Percentiles rank a stretch among this genome's conserved stretches.
These are phyloP conservation scores for Boletus vermiculosoides DNA, from an alignment of 768 basidiomycete genomes.

Conservation along the genomic window DNA sequence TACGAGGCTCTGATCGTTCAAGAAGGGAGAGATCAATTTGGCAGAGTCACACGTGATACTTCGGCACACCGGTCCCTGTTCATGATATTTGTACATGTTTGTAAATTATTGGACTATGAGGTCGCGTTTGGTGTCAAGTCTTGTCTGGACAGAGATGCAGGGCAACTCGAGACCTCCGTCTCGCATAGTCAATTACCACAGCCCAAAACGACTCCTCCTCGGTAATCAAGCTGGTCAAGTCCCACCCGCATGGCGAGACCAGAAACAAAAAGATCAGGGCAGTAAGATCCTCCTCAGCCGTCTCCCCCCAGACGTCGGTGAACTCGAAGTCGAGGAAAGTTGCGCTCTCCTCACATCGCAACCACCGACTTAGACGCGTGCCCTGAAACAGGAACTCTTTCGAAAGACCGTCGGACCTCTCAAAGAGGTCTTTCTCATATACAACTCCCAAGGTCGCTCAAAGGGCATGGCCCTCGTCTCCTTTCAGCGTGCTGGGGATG, in stretches of 20 bases:
- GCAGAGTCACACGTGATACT: slow-evolving; percentile 7
- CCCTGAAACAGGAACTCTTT: slow-evolving; percentile 62
- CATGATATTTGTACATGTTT: slow-evolving; percentile 4
- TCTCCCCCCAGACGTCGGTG: slow-evolving; percentile 66
- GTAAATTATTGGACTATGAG: neutral
- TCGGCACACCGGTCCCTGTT: neutral
- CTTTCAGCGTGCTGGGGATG: slow-evolving; percentile 65
- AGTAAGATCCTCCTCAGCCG: slow-evolving; percentile 69
- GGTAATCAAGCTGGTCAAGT: slow-evolving; percentile 56
- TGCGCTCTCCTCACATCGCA: neutral
- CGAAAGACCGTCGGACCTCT: slow-evolving; percentile 74
- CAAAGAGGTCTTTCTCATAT: slow-evolving; percentile 66
- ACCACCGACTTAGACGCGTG: slow-evolving; percentile 6
- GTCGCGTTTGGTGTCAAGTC: no score
- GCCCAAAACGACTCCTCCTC: slow-evolving; percentile 53
- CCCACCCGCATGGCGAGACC: slow-evolving; percentile 60
- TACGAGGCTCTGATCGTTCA: no score
- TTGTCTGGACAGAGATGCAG: neutral
- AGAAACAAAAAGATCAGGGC: slow-evolving; percentile 41
- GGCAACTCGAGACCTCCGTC: slow-evolving; percentile 18
- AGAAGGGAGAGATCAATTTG: neutral
- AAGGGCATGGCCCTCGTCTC: slow-evolving; percentile 79
- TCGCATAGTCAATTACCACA: slow-evolving; percentile 49
- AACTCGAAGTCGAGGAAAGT: slow-evolving; percentile 66
- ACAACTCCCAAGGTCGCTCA: slow-evolving; percentile 71